Base-by-base conservation (phyloP, 164 flowering plant genomes). In the Stephania yunnanensis region DNA sequence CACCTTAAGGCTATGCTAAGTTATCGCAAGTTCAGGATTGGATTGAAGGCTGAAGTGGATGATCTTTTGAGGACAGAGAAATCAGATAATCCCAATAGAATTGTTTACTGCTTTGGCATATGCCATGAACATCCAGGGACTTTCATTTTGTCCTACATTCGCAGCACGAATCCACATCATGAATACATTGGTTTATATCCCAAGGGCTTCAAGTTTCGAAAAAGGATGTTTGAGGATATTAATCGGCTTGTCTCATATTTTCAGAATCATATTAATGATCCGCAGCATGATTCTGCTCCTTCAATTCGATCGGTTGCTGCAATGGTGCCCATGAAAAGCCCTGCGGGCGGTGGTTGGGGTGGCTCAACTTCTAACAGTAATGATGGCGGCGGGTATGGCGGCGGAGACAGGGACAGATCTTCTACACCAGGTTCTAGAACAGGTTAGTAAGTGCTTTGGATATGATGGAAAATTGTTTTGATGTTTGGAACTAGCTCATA, bases 71-170 rank as follows among this genome's bases (percentile, higher is more conserved):
- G 81, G 78, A 74, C 79, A 46, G 98, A 96, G 85, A 96, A 96
- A 80, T 76, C 87, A 66, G 92, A 92, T 71, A 79, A 86, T 72
- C 98, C 99, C 13, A 84, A 71, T 83, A 88, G 98, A 80, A 96
- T 96, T 75, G 97, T 91, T 46, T 96, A 93, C 81, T 77, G 93
- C 73, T 94, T 96, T 84, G 98, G 99, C 71, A 89, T 96, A 69
- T 89, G 88, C 68, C 94, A 96, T 82, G 98, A 96, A 75, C 97
- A 94, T 84, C 99, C 99, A 4, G 98, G 98, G 25, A 92, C 97
- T 20, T 89, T 94, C 77, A 90, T 93, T 69, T 80, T 96, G 20
- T 88, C 97, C 15, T 96, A 88, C 71, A 96, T 96, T 71, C 77
- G 97, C 74, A 92, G 90, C 71, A 83, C 92, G 61, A 92, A 91